Evolutionary conservation across 805 yeast genomes (phyloP), one percentile per base, ranked within the genome.

Genomic region (Kuraishia cidri): DNA sequence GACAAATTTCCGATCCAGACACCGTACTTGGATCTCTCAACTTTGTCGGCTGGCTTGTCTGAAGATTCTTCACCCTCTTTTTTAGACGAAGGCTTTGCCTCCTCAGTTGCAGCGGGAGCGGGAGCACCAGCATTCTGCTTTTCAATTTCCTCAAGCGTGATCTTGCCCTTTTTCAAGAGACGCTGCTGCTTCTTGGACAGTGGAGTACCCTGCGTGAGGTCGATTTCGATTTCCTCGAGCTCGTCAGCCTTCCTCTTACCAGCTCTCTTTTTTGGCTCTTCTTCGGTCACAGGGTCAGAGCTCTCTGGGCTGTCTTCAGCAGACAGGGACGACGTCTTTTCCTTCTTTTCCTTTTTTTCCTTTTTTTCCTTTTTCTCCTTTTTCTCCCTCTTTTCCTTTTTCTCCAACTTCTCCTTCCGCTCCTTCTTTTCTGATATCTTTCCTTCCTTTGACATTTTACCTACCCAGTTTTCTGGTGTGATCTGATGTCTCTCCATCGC

Each of bases 1-100:
- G 95, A 69, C 41, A 92, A 58, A 52, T 92, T 92, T 27, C 98
- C 98, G 30, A 92, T 72, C 98, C 98, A 92, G 23, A 87, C 92
- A 29, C 94, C 94, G 46, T 60, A 72, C 34, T 68, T 72, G 4
- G 79, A 68, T 48, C 64, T 64, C 32, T 48, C 49, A 4, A 50
- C 36, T n/a, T n/a, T n/a, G n/a, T n/a, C n/a, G 39, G 36, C 34
- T 2, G 41, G 37, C n/a, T n/a, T n/a, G n/a, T n/a, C n/a, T n/a
- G n/a, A n/a, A n/a, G n/a, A n/a, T n/a, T n/a, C n/a, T n/a, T n/a
- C n/a, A n/a, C n/a, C n/a, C n/a, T n/a, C n/a, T 13, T 37, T 31
- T 13, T 34, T 42, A 14, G 39, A n/a, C 25, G 35, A 35, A 12
- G 35, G 30, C n/a, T 37, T 34, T 29, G 43, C 53, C n/a, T 46